These are phyloP conservation scores for Salix dunnii DNA, from an alignment of 345 rosid species.

Conservation along the genomic window DNA sequence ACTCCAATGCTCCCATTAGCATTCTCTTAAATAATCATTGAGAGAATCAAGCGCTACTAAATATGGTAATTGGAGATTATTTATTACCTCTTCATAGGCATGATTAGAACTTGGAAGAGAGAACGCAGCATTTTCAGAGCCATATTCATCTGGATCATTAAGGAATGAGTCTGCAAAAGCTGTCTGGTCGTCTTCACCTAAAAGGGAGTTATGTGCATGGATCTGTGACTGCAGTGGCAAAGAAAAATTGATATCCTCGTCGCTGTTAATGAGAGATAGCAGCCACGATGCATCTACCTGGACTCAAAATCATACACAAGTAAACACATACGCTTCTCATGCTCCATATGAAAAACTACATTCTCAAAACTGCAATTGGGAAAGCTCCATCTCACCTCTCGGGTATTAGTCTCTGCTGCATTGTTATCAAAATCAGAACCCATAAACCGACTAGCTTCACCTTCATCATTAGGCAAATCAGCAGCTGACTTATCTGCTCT, in stretches of 20 bases:
- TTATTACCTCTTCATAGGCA: slow-evolving; percentile 17
- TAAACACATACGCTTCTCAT: neutral
- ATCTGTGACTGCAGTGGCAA: neutral
- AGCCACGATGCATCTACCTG: neutral
- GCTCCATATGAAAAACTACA: neutral
- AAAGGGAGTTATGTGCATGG: neutral
- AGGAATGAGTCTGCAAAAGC: slow-evolving; percentile 10
- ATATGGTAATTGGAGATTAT: neutral
- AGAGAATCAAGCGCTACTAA: neutral
- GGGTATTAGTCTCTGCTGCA: neutral
- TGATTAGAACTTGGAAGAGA: slow-evolving; percentile 1
- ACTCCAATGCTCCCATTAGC: neutral
- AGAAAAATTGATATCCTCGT: neutral
- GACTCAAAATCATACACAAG: neutral
- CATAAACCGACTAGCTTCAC: neutral
- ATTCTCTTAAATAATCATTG: neutral
- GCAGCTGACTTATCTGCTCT: neutral
- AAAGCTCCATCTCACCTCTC: slow-evolving; percentile 12
- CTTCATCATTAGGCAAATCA: neutral
- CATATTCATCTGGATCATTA: neutral
- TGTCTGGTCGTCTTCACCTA: neutral
- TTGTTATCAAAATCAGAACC: neutral
- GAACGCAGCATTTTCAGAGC: neutral
- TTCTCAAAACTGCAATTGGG: neutral
- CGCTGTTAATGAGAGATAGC: neutral